Percentiles rank a stretch among this genome's conserved stretches.
Conservation (phyloP, 805 yeast species). For the Barnettozyma populi region DNA sequence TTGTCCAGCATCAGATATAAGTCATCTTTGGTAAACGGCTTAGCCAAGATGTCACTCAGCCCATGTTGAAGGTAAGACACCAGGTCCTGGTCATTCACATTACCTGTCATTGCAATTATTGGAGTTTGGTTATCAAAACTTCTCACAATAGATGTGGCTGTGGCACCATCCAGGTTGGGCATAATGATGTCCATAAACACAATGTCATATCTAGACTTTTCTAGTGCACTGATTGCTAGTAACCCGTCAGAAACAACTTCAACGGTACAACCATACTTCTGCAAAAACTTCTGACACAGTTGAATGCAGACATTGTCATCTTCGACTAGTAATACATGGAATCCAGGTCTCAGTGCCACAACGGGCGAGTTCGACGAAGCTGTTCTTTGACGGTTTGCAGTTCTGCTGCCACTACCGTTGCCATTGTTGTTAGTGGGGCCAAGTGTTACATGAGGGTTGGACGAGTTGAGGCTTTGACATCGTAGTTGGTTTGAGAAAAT, state of each 20-base stretch:
- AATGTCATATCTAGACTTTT: conserved; percentile 64
- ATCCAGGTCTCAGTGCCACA: conserved; percentile 33
- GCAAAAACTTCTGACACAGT: conserved; percentile 73
- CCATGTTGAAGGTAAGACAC: conserved; percentile 81
- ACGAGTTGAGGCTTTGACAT: background rate
- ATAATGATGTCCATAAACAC: conserved; percentile 85
- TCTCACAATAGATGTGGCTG: conserved; percentile 86
- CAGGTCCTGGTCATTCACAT: conserved; percentile 75
- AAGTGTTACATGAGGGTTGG: background rate
- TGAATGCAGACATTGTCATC: conserved; percentile 81
- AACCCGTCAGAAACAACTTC: conserved; percentile 92
- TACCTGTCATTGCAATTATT: conserved; percentile 91
- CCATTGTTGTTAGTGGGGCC: conserved; percentile 11
- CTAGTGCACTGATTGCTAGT: conserved; percentile 75
- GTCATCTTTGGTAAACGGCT: conserved; percentile 89
- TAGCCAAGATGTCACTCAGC: conserved; percentile 87
- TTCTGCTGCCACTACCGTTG: conserved; percentile 4
- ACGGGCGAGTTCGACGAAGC: conserved; percentile 2
- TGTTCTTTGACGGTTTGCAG: conserved; percentile 4
- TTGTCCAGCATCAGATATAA: conserved; percentile 72
- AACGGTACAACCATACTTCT: conserved; percentile 87
- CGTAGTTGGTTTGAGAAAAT: conserved; percentile 8
- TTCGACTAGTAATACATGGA: conserved; percentile 72
- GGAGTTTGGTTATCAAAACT: conserved; percentile 82
- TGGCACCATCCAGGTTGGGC: conserved; percentile 86